phyloP scores from a whole-genome alignment of 2,329 filamentous ascomycete genomes.

The Paecilomyces dactylethromorphus region DNA sequence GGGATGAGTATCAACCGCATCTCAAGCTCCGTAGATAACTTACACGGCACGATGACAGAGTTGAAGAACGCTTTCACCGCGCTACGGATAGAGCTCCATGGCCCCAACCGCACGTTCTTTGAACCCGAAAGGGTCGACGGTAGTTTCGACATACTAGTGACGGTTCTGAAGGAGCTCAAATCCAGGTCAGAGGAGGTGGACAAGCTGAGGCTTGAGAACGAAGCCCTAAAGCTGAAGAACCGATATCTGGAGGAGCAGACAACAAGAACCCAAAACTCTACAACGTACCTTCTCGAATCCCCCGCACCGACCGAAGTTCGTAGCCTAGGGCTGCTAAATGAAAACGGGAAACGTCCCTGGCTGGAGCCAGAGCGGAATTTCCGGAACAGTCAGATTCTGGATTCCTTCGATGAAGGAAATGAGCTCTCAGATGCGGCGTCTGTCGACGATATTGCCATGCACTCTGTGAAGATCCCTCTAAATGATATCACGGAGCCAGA shows the following conservation, averaged over 20 bases:
- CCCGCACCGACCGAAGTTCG: conserved; percentile 20
- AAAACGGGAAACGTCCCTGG: conserved; percentile 24
- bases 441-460: conserved; percentile 12
- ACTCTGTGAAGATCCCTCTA: conserved; percentile 18
- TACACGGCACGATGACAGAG: conserved; percentile 34
- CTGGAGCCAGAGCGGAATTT: conserved; percentile 19
- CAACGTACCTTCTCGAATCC: conserved; percentile 3
- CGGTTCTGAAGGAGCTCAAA: conserved; percentile 32
- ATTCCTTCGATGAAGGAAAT: conserved; percentile 25
- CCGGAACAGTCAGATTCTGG: conserved; percentile 19
- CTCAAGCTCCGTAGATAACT: conserved; percentile 29
- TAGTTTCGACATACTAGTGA: conserved; percentile 31
- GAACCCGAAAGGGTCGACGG: conserved; percentile 14
- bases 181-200: conserved; percentile 33
- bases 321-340: conserved; percentile 29
- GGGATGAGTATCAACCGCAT: conserved; percentile 31
- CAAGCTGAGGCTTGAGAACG: conserved; percentile 30
- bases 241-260: conserved; percentile 25
- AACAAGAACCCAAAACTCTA: conserved; percentile 5
- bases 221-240: conserved; percentile 30
- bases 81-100: conserved; percentile 30
- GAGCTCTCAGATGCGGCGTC: conserved; percentile 20
- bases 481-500: conserved; percentile 10
- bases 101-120: conserved; percentile 14
- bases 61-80: conserved; percentile 32